A percentile compares a stretch with the other conserved stretches of the same genome.
These are phyloP conservation scores for Plasmodium reichenowi DNA, from an alignment of 169 alveolate genomes.

Conservation along the genomic window DNA sequence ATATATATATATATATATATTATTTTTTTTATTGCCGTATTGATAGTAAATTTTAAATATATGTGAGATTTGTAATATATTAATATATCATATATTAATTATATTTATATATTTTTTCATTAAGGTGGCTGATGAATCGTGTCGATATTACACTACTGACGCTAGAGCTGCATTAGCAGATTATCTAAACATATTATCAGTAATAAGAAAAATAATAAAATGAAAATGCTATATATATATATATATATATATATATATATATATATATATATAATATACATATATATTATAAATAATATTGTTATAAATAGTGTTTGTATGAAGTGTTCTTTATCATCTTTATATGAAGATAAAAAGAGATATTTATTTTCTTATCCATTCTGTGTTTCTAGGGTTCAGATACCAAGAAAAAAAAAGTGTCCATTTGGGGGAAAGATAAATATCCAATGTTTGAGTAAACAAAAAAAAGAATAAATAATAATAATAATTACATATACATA, in stretches of 20 bases:
- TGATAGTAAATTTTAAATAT: too few species aligned
- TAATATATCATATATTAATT: too few species aligned
- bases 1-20: too few species aligned
- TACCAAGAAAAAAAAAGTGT: constrained; percentile 41
- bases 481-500: neutral
- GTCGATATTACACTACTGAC: constrained; percentile 61
- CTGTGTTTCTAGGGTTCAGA: constrained; percentile 39
- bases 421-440: constrained; percentile 73
- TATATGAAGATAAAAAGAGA: neutral
- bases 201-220: constrained; percentile 12
- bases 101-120: neutral
- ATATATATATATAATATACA: neutral
- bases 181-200: constrained; percentile 66
- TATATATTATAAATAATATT: neutral
- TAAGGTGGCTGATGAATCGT: constrained; percentile 71
- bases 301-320: neutral
- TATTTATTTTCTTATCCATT: constrained; percentile 3
- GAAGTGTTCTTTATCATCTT: too few species aligned
- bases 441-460: constrained; percentile 69
- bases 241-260: neutral
- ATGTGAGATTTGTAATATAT: too few species aligned
- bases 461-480: constrained; percentile 6
- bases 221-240: neutral
- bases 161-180: constrained; percentile 72
- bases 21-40: neutral